phyloP scores from a whole-genome alignment of 495 filamentous ascomycete genomes.

The Immersiella caudata region DNA sequence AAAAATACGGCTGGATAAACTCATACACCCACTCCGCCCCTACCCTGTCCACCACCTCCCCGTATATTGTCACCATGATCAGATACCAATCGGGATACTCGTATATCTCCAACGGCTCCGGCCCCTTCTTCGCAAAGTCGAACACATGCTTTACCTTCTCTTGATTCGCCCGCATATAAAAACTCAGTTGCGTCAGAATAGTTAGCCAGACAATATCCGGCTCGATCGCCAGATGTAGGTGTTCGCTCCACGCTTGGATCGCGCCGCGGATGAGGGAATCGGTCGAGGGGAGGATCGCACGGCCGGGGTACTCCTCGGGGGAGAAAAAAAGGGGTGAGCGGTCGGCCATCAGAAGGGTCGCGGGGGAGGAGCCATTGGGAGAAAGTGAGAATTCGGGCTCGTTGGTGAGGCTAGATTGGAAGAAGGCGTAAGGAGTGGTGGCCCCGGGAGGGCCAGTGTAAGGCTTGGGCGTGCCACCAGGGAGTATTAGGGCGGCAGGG shows the following conservation, averaged over 20 bases:
- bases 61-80: constrained; percentile 1
- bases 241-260: constrained; percentile 5
- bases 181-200: not conserved
- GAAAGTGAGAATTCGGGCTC: not conserved
- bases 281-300: constrained; percentile 1
- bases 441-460: not conserved
- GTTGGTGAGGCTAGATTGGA: not conserved
- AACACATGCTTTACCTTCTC: not conserved
- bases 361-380: not conserved
- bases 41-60: not conserved
- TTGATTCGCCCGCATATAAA: not conserved
- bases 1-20: not conserved
- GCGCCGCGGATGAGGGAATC: not conserved
- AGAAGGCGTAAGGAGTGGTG: not conserved
- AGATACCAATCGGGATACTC: constrained; percentile 1
- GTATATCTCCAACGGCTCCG: not conserved
- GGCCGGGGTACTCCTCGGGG: not conserved
- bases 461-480: not conserved
- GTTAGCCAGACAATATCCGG: not conserved
- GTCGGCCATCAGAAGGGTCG: not conserved
- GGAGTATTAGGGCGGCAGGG: not conserved
- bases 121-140: not conserved
- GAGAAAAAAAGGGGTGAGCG: not conserved
- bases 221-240: not conserved
- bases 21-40: constrained; percentile 4